Evolutionary conservation across 805 yeast genomes (phyloP), one percentile per base, ranked within the genome.

Genomic region (Candida nanaspora): DNA sequence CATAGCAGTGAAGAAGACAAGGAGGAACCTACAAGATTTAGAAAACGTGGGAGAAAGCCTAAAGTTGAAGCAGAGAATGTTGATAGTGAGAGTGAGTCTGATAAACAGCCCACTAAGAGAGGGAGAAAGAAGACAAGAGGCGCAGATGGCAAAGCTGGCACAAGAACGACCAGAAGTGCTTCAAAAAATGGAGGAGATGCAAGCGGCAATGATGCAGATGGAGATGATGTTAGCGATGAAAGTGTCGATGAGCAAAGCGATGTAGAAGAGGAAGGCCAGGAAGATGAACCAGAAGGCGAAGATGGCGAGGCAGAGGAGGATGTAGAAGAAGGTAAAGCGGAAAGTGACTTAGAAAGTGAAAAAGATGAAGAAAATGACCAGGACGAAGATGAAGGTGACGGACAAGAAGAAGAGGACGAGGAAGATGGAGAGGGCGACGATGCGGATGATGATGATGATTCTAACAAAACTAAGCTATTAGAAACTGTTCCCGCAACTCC

Each of bases 271-370:
- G 20, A 34, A 25, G 38, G 3, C 15, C 22, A 6, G 3, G 33
- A 35, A 20, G 45, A 34, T 16, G 40, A 19, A 5, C 30, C 31
- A 19, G 42, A 33, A 4, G 34, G 26, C 13, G 37, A 32, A 18
- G 41, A 29, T 13, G 40, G 35, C 22, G 46, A 40, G 25, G 33
- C 36, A 27, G 42, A 37, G 21, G 38, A 31, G 23, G 49, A 39
- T 2, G 42, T 42, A 10, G 41, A 21, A 10, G 41, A 15, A 6
- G 49, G 34, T 3, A 40, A 23, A 2, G 28, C 29, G 20, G 40
- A 25, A 32, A 22, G 25, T 2, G 37, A 16, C 2, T 21, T 16
- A 8, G 37, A 16, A 4, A 18, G 10, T 3, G 37, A 21, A 13
- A 27, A 21, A 13, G 35, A 21, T 7, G 42, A 33, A 2, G 42